Percentiles rank a stretch among this genome's conserved stretches.
phyloP scores from a whole-genome alignment of 371 early-diverging fungal genomes.

The Apophysomyces ossiformis region DNA sequence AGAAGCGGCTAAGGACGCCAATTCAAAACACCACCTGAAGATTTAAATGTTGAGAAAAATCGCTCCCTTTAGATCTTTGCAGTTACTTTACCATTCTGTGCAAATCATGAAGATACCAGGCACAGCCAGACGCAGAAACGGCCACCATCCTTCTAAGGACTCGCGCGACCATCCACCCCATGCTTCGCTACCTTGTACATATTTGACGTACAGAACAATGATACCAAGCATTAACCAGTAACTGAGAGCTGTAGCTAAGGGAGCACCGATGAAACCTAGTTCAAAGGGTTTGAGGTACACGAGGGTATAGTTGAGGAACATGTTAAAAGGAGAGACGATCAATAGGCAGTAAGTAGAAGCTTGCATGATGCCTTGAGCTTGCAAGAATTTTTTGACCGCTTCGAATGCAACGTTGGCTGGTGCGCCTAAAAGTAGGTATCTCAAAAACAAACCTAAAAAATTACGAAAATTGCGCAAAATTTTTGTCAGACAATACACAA shows the following conservation, averaged over 20 bases:
- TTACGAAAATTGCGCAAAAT: constrained; percentile 16
- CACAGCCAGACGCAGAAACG: constrained; percentile 73
- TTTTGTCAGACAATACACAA: constrained; percentile 7
- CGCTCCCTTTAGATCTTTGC: not conserved
- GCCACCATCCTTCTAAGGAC: constrained; percentile 65
- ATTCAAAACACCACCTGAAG: constrained; percentile 66
- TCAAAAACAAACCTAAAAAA: constrained; percentile 63
- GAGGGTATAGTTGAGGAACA: constrained; percentile 72
- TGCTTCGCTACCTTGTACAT: constrained; percentile 67
- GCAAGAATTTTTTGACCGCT: constrained; percentile 79
- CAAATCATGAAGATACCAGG: constrained; percentile 76
- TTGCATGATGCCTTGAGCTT: constrained; percentile 87
- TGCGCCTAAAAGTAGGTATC: constrained; percentile 70
- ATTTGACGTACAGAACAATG: constrained; percentile 66
- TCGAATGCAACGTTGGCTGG: constrained; percentile 81
- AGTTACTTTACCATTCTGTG: constrained; percentile 1
- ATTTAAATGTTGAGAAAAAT: constrained; percentile 51
- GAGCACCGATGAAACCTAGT: constrained; percentile 86
- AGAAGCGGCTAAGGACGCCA: constrained; percentile 60
- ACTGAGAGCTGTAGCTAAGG: constrained; percentile 77
- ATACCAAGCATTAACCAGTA: constrained; percentile 73
- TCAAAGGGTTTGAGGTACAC: constrained; percentile 69
- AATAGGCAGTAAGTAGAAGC: constrained; percentile 76
- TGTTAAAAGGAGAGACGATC: constrained; percentile 76
- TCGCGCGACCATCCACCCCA: constrained; percentile 90